These are phyloP conservation scores for Hortaea sp. DNA, from an alignment of 2,329 filamentous ascomycete genomes.

Conservation along the genomic window DNA sequence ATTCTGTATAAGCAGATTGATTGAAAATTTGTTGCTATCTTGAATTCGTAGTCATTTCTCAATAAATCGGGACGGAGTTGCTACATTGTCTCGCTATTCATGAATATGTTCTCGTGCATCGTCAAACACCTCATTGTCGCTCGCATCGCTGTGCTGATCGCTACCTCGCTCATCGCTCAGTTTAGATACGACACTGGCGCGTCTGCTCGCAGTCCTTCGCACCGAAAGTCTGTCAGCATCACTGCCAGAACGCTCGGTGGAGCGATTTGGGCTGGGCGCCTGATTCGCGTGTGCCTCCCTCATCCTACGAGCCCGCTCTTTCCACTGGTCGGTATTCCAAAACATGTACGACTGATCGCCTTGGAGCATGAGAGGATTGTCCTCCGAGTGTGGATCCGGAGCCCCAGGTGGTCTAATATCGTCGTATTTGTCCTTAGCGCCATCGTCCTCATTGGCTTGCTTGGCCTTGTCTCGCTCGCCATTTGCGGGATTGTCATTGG, in stretches of 20 bases:
- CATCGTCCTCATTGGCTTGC: not conserved
- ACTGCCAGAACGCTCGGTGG: not conserved
- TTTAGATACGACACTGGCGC: slow-evolving; percentile 32
- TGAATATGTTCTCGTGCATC: slow-evolving; percentile 16
- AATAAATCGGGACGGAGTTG: too few relatives aligned
- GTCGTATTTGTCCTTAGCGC: not conserved
- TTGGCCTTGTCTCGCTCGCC: not conserved
- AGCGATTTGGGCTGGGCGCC: not conserved
- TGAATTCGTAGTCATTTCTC: too few relatives aligned
- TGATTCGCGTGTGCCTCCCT: slow-evolving; percentile 6
- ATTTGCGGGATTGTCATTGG: not conserved
- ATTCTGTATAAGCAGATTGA: too few relatives aligned
- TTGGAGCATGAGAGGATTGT: slow-evolving; percentile 37
- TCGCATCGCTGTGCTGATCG: slow-evolving; percentile 13
- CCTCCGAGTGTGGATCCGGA: slow-evolving; percentile 1
- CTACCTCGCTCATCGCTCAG: slow-evolving; percentile 47
- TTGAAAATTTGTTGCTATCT: too few relatives aligned
- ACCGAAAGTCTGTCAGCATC: not conserved
- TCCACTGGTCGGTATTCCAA: slow-evolving; percentile 36
- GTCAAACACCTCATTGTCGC: slow-evolving; percentile 28
- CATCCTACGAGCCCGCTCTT: slow-evolving; percentile 12
- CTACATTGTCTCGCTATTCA: too few relatives aligned
- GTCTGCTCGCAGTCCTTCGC: slow-evolving; percentile 13
- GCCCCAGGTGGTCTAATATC: not conserved
- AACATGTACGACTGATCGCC: slow-evolving; percentile 44